phyloP scores from a whole-genome alignment of 2,329 filamentous ascomycete genomes.

The Berkeleyomyces basicola region DNA sequence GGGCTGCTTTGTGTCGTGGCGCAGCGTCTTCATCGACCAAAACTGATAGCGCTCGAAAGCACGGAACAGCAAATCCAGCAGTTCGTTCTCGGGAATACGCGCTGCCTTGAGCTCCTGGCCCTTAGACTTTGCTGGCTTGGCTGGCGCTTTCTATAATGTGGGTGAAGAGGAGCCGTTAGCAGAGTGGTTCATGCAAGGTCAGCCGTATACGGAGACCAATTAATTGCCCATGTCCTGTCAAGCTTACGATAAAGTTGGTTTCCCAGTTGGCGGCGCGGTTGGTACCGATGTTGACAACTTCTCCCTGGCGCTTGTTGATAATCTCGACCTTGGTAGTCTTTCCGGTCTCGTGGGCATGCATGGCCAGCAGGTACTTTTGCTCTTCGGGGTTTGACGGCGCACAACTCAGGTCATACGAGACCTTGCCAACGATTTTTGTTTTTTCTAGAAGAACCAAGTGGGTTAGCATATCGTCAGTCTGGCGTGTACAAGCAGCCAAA shows the following conservation, averaged over 20 bases:
- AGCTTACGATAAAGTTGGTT: constrained; percentile 40
- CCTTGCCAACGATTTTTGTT: constrained; percentile 55
- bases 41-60: constrained; percentile 78
- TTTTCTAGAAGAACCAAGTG: constrained; percentile 40
- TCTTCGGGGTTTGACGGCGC: constrained; percentile 57
- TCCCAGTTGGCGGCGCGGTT: constrained; percentile 23
- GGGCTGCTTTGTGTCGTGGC: constrained; percentile 62
- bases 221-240: neutral
- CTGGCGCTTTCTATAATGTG: constrained; percentile 32
- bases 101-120: constrained; percentile 68
- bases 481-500: neutral
- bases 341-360: constrained; percentile 32
- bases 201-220: neutral
- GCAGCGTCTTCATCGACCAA: constrained; percentile 85
- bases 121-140: constrained; percentile 36
- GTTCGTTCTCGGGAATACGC: constrained; percentile 75
- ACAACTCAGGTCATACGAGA: constrained; percentile 61
- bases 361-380: constrained; percentile 46
- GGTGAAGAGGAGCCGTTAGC: constrained; percentile 13
- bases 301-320: constrained; percentile 24
- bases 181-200: constrained; percentile 6
- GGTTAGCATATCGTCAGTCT: constrained; percentile 15
- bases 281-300: constrained; percentile 10
- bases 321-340: constrained; percentile 30
- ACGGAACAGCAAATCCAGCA: constrained; percentile 69